A percentile compares a stretch with the other conserved stretches of the same genome.
phyloP scores from a whole-genome alignment of 139 green algal genomes.

The Chlorella ohadii region DNA sequence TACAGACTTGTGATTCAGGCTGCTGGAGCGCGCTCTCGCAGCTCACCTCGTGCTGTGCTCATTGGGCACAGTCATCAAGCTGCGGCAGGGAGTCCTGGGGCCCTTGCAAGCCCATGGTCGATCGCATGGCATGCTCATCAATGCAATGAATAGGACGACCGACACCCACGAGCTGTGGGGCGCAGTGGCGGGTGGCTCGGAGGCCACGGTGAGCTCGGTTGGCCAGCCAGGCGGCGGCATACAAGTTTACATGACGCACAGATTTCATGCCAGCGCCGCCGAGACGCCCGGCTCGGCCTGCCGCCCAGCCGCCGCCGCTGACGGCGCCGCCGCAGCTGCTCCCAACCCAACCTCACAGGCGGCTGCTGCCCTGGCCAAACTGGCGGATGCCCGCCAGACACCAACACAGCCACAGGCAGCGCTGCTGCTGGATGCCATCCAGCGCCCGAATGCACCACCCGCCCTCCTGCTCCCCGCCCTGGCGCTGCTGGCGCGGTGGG shows the following conservation, averaged over 20 bases:
- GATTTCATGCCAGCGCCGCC: neutral
- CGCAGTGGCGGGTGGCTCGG: neutral
- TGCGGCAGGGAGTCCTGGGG: no score
- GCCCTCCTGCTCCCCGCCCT: neutral
- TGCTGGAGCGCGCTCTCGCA: neutral
- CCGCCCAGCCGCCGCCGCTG: neutral
- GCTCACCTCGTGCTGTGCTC: no score
- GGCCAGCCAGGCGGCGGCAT: neutral
- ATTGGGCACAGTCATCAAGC: no score
- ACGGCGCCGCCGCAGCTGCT: neutral
- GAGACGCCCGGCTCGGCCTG: neutral
- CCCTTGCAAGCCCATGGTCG: neutral
- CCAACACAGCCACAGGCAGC: neutral
- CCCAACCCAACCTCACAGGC: neutral
- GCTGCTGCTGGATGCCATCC: neutral
- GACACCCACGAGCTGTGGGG: neutral
- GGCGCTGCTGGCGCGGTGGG: conserved; percentile 22
- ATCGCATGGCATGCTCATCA: neutral
- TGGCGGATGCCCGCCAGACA: neutral
- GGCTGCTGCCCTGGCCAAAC: neutral
- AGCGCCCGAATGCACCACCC: neutral
- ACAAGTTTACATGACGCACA: neutral
- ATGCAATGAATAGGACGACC: neutral
- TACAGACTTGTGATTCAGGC: no score
- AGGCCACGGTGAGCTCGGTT: neutral